phyloP scores from a whole-genome alignment of 2,329 filamentous ascomycete species.

The Phaeosphaeria sp. region DNA sequence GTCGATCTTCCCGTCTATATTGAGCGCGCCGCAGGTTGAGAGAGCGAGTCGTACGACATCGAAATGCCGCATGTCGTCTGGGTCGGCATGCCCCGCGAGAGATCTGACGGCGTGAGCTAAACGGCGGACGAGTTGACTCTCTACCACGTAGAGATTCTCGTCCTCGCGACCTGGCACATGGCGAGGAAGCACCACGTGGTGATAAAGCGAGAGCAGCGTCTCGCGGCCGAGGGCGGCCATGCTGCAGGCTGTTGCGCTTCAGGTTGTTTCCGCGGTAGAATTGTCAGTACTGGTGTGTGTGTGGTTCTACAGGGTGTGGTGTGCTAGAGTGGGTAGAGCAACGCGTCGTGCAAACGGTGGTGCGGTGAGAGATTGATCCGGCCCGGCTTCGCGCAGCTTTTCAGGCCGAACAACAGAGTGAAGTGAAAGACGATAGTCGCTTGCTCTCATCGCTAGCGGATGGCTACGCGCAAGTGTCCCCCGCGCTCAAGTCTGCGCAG shows the following conservation, averaged over 20 bases:
- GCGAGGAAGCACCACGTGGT: conserved; percentile 50
- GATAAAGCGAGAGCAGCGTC: conserved; percentile 34
- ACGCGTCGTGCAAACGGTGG: background rate
- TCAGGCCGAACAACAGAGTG: too few species aligned
- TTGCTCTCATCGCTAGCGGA: too few species aligned
- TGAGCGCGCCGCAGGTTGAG: conserved; percentile 23
- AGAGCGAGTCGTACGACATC: conserved; percentile 22
- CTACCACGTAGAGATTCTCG: conserved; percentile 29
- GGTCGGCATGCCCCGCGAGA: conserved; percentile 17
- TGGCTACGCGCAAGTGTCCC: too few species aligned
- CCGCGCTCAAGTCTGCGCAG: too few species aligned
- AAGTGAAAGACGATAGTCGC: too few species aligned
- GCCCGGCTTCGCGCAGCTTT: too few species aligned
- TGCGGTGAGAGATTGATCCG: too few species aligned
- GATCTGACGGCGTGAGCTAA: conserved; percentile 31
- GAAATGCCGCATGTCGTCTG: conserved; percentile 16
- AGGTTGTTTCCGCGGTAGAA: background rate
- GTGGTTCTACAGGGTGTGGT: background rate
- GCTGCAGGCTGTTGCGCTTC: conserved; percentile 4
- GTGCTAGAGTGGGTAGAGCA: background rate
- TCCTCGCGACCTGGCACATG: conserved; percentile 48
- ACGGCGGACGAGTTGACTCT: conserved; percentile 38
- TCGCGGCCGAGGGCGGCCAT: conserved; percentile 22
- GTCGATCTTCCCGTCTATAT: conserved; percentile 31
- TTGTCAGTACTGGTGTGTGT: background rate